Percentiles rank a stretch among this genome's conserved stretches.
Evolutionary conservation across 2,329 filamentous ascomycete genomes (phyloP).

Genomic region (Pseudogymnoascus sp.): DNA sequence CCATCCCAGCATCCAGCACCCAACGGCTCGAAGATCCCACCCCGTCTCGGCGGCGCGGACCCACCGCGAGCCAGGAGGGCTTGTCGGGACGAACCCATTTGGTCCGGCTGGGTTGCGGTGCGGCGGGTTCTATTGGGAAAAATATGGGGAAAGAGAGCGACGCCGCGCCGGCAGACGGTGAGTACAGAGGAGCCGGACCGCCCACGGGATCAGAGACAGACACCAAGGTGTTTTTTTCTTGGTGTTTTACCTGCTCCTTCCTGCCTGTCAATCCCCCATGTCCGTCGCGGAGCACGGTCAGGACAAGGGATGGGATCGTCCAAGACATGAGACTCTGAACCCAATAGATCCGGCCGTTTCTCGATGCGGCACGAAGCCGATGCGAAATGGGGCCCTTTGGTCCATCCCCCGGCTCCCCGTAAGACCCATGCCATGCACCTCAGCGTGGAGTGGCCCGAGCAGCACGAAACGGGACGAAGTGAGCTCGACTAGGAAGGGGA

Average conservation of each 20-base stretch:
- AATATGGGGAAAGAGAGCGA: neutral
- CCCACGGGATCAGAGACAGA: neutral
- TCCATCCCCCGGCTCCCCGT: neutral
- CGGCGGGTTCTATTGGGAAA: neutral
- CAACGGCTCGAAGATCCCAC: neutral
- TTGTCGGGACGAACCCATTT: neutral
- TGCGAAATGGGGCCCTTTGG: neutral
- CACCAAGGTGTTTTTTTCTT: neutral
- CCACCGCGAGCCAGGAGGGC: neutral
- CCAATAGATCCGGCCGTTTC: neutral
- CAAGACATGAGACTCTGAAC: too few relatives aligned
- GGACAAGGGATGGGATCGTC: too few relatives aligned
- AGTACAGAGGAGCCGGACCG: neutral
- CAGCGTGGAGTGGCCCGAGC: neutral
- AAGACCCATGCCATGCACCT: neutral
- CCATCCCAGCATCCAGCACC: neutral
- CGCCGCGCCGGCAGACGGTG: neutral
- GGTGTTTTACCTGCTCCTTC: neutral
- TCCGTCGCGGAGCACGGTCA: too few relatives aligned
- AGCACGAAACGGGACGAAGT: neutral
- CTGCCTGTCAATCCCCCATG: neutral
- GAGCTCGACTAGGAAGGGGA: neutral
- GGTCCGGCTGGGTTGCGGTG: neutral
- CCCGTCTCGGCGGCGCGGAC: neutral
- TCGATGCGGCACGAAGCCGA: neutral